A percentile compares a stretch with the other conserved stretches of the same genome.
phyloP scores from a whole-genome alignment of 116 monocot species.

The Iris pallida region DNA sequence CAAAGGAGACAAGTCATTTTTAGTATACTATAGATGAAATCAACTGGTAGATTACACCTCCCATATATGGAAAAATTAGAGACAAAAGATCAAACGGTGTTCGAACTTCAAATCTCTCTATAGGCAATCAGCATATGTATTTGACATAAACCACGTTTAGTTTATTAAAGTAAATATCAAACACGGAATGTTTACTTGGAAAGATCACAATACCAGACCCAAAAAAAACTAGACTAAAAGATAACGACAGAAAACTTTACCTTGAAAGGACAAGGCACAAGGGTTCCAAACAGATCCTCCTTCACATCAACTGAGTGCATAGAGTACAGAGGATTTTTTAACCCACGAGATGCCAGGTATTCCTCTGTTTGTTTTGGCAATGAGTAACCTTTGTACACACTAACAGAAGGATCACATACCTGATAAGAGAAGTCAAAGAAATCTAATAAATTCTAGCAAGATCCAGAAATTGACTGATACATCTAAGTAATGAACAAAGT shows the following conservation, averaged over 20 bases:
- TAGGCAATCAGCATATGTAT: no score
- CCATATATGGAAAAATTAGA: no score
- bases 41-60: no score
- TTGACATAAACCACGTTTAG: no score
- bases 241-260: constrained; percentile 24
- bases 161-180: no score
- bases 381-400: constrained; percentile 69
- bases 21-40: no score
- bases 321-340: constrained; percentile 63
- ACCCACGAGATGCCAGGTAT: constrained; percentile 55
- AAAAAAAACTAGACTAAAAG: not conserved
- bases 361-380: constrained; percentile 66
- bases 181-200: no score
- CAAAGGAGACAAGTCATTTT: no score
- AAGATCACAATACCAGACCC: no score
- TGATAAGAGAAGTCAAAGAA: constrained; percentile 15
- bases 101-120: no score
- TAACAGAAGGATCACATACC: constrained; percentile 81
- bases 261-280: constrained; percentile 72
- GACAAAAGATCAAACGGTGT: no score
- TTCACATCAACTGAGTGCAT: constrained; percentile 60
- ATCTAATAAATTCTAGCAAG: constrained; percentile 1
- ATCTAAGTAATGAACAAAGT: not conserved
- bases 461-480: not conserved
- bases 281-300: constrained; percentile 59